Evolutionary conservation across 371 early-diverging fungal genomes (phyloP).

Genomic region (Mortierella sp.): DNA sequence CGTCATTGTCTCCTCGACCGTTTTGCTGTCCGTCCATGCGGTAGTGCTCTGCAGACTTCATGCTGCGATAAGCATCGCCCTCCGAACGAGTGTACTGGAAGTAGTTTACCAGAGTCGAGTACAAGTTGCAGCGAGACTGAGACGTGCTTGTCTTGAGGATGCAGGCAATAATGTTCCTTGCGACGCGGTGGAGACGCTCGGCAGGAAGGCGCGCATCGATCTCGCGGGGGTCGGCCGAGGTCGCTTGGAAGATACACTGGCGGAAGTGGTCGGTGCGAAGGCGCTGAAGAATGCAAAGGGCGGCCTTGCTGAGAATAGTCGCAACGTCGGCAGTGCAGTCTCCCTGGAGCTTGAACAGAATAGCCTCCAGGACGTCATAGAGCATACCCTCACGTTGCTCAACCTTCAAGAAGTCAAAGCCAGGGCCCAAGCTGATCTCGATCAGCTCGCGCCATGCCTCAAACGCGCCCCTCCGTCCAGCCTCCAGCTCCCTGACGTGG

Average conservation of each 20-base stretch:
- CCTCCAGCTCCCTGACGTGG: slow-evolving; percentile 71
- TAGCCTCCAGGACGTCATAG: slow-evolving; percentile 70
- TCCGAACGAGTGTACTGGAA: slow-evolving; percentile 68
- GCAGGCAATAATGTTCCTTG: slow-evolving; percentile 70
- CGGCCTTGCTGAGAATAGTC: slow-evolving; percentile 72
- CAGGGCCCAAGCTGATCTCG: slow-evolving; percentile 76
- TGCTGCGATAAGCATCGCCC: slow-evolving; percentile 27
- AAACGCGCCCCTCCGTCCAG: slow-evolving; percentile 73
- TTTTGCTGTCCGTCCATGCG: slow-evolving; percentile 20
- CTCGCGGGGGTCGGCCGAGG: slow-evolving; percentile 50
- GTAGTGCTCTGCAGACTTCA: slow-evolving; percentile 11
- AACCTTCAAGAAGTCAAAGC: slow-evolving; percentile 70
- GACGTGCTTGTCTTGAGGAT: slow-evolving; percentile 73
- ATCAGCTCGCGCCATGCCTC: slow-evolving; percentile 87
- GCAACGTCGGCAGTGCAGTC: slow-evolving; percentile 66
- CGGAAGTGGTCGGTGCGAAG: slow-evolving; percentile 62
- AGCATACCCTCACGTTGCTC: slow-evolving; percentile 73
- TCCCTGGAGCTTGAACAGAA: slow-evolving; percentile 72
- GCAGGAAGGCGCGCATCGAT: slow-evolving; percentile 64
- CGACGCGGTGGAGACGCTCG: slow-evolving; percentile 70
- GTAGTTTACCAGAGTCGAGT: slow-evolving; percentile 81
- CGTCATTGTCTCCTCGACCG: slow-evolving; percentile 19
- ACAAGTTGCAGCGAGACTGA: slow-evolving; percentile 85
- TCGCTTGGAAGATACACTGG: slow-evolving; percentile 58
- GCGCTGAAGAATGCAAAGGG: slow-evolving; percentile 67